phyloP scores from a whole-genome alignment of 2,329 filamentous ascomycete genomes.

The Diplodia intermedia region DNA sequence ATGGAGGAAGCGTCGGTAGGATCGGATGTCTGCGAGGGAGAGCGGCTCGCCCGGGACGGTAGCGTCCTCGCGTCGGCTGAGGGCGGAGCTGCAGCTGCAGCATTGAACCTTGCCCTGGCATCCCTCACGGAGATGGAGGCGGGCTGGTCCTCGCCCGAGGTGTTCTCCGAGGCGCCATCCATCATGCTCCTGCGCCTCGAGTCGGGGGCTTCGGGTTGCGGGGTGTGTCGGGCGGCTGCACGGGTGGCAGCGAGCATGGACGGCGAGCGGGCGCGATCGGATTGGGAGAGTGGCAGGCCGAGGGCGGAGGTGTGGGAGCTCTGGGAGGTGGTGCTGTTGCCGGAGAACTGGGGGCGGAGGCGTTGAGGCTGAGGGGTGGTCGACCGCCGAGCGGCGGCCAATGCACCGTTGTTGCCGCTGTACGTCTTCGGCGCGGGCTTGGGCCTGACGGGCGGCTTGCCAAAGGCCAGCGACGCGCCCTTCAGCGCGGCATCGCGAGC shows the following conservation, averaged over 20 bases:
- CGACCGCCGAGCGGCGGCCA: conserved; percentile 50
- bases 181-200: conserved; percentile 6
- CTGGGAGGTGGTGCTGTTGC: conserved; percentile 24
- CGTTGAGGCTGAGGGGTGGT: conserved; percentile 27
- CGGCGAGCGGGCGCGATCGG: conserved; percentile 56
- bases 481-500: conserved; percentile 55
- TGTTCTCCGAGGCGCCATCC: neutral
- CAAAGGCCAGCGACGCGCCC: conserved; percentile 58
- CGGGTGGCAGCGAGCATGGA: conserved; percentile 68
- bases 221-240: conserved; percentile 67
- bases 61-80: neutral
- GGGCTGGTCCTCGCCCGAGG: conserved; percentile 18
- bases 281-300: conserved; percentile 41
- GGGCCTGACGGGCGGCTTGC: conserved; percentile 51
- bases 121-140: conserved; percentile 2
- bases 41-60: neutral
- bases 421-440: conserved; percentile 51
- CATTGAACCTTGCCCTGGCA: conserved; percentile 8
- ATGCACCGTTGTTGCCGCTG: conserved; percentile 51
- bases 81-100: neutral
- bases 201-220: conserved; percentile 40
- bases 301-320: conserved; percentile 33
- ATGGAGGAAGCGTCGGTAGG: conserved; percentile 65
- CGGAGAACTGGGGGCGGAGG: conserved; percentile 24
- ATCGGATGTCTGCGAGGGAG: conserved; percentile 36